Evolutionary conservation across 352 stramenopile genomes (phyloP), one percentile per base, ranked within the genome.

Genomic region (Pythium guiyangense): DNA sequence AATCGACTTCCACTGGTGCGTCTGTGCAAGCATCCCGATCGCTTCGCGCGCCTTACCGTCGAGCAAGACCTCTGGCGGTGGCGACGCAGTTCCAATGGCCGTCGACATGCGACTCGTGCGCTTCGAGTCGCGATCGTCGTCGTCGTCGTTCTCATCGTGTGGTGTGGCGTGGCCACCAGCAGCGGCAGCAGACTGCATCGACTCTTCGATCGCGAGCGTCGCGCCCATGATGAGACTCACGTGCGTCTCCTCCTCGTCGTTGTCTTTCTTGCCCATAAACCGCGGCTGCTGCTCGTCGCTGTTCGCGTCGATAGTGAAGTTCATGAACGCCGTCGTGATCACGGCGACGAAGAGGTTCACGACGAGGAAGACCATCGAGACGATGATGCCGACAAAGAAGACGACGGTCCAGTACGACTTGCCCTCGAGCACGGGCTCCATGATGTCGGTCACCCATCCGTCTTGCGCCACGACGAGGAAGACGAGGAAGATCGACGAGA

Each of bases 261-360:
- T 71, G 45, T 84, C 66, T 55, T 89, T 71, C 48, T 88, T 86
- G 37, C 76, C 67, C 71, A 82, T 82, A 39, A 60, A 79, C 4
- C 70, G 60, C 1, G 66, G 64, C 2, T 68, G 68, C 3, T 79
- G 58, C 57, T 66, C 57, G 15, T 79, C 70, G 25, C 54, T 57
- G 11, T 74, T 60, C 5, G 70, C 73, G 49, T 86, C 81, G 14
- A 86, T 66, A 11, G 77, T 81, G 35, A 88, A 89, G 46, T 85
- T 91, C 79, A 92, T 92, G 54, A 92, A 92, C 15, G 79, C 75
- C 4, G 82, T 92, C 5, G 82, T 92, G 61, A 92, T 92, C 27
- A 90, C 82, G 11, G 82, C 82, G 18, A 92, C 82, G 46, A 92
- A 92, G 8, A 92, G 52, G 39, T 92, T 92, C 34, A 92, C 79